Evolutionary conservation across 1,139 yeast genomes (phyloP).

Genomic region (Candida tropicalis): DNA sequence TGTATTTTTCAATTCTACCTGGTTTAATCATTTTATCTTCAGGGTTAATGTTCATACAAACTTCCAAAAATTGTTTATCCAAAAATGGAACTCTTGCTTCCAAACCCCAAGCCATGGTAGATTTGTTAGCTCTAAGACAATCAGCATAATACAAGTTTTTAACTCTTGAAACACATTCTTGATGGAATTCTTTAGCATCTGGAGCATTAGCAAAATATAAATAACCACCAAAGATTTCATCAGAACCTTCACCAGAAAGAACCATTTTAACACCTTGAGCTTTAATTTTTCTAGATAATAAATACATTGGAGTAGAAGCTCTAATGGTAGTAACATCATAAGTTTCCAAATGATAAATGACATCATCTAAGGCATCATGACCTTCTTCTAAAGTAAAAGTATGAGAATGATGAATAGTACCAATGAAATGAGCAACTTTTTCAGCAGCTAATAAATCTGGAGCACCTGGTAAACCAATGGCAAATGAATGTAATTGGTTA

Average conservation of each 20-base stretch:
- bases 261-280: conserved; percentile 99
- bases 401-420: conserved; percentile 96
- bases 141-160: conserved; percentile 97
- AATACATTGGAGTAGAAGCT: conserved; percentile 99
- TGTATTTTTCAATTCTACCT: conserved; percentile 89
- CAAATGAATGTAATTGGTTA: conserved; percentile 90
- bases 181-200: conserved; percentile 85
- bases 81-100: conserved; percentile 99
- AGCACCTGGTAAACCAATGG: conserved; percentile 96
- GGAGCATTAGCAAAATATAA: conserved; percentile 98
- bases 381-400: conserved; percentile 97
- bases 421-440: conserved; percentile 93
- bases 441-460: conserved; percentile 97
- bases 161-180: conserved; percentile 92
- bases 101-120: conserved; percentile 99
- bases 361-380: conserved; percentile 91
- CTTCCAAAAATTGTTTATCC: conserved; percentile 89
- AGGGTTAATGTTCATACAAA: conserved; percentile 94
- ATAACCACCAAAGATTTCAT: conserved; percentile 98
- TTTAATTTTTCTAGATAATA: conserved; percentile 92
- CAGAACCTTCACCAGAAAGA: conserved; percentile 97
- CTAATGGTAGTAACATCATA: conserved; percentile 98
- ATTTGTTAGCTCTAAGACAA: conserved; percentile 98
- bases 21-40: conserved; percentile 80
- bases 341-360: conserved; percentile 93